Evolutionary conservation across 2,329 filamentous ascomycete species (phyloP).

Genomic region (Penicillium capsulatum): DNA sequence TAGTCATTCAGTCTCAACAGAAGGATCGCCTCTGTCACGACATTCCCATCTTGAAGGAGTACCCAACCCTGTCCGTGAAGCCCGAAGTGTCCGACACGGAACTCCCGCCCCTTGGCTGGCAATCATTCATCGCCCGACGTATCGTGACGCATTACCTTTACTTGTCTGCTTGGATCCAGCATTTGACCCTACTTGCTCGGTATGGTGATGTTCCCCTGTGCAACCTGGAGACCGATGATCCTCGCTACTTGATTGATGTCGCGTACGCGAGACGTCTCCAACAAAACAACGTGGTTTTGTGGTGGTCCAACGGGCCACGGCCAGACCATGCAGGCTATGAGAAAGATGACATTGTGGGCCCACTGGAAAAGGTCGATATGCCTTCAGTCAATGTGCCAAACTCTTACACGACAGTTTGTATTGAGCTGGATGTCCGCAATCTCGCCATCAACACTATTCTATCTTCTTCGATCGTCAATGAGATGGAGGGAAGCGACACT

Average conservation of each 20-base stretch:
- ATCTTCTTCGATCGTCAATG: conserved; percentile 93
- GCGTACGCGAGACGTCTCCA: conserved; percentile 88
- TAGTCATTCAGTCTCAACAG: conserved; percentile 88
- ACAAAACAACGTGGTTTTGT: conserved; percentile 87
- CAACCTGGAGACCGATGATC: conserved; percentile 91
- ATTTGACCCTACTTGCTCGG: conserved; percentile 79
- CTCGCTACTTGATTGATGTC: conserved; percentile 90
- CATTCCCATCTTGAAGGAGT: conserved; percentile 75
- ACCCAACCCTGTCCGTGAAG: conserved; percentile 76
- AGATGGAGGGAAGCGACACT: conserved; percentile 84
- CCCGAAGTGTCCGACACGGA: conserved; percentile 81
- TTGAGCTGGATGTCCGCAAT: conserved; percentile 90
- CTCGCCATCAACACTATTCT: conserved; percentile 96
- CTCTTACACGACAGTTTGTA: conserved; percentile 92
- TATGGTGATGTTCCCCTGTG: conserved; percentile 94
- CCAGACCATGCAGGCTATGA: conserved; percentile 97
- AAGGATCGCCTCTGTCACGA: conserved; percentile 76
- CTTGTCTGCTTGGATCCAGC: conserved; percentile 85
- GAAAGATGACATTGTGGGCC: conserved; percentile 78
- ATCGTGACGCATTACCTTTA: conserved; percentile 86
- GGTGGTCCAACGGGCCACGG: conserved; percentile 85
- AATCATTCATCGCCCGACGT: conserved; percentile 78
- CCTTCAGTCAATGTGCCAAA: conserved; percentile 88
- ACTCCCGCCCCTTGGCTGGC: conserved; percentile 89
- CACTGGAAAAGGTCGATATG: conserved; percentile 84